A percentile compares a stretch with the other conserved stretches of the same genome.
phyloP scores from a whole-genome alignment of 2,329 filamentous ascomycete genomes.

The Rhynchosporium agropyri region DNA sequence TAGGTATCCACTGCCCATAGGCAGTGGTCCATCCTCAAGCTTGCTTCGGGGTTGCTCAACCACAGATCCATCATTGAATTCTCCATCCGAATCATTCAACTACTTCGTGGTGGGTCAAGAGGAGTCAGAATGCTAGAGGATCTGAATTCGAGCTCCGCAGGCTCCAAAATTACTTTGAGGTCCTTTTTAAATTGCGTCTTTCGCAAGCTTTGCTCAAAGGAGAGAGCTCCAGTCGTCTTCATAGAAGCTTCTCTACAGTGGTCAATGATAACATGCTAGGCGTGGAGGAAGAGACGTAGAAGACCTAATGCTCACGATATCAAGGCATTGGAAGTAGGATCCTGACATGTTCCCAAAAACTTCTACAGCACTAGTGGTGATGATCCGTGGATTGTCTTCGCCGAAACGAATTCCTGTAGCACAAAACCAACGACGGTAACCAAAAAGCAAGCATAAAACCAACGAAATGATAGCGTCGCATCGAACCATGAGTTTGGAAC shows the following conservation, averaged over 20 bases:
- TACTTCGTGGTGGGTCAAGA: slow-evolving; percentile 3
- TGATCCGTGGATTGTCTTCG: background rate
- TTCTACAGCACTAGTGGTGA: background rate
- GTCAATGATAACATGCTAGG: slow-evolving; percentile 6
- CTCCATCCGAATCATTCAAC: slow-evolving; percentile 6
- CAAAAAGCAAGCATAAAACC: slow-evolving; percentile 7
- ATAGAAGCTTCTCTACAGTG: slow-evolving; percentile 6
- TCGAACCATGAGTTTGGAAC: slow-evolving; percentile 1
- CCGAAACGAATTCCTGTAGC: slow-evolving; percentile 3
- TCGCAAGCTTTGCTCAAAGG: slow-evolving; percentile 4
- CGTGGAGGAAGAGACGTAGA: background rate
- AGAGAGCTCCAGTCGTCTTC: background rate
- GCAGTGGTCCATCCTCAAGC: slow-evolving; percentile 1
- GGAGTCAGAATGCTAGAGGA: background rate
- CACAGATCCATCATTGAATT: slow-evolving; percentile 1
- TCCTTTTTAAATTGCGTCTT: too few relatives aligned
- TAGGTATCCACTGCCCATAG: background rate
- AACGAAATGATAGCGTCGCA: slow-evolving; percentile 6
- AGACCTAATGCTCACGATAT: background rate
- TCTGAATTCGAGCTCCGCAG: background rate
- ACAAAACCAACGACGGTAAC: background rate
- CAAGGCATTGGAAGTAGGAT: background rate
- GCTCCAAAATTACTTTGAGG: background rate
- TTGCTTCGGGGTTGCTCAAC: background rate
- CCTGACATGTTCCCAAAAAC: background rate